A percentile compares a stretch with the other conserved stretches of the same genome.
These are phyloP conservation scores for Geranium incanum DNA, from an alignment of 441 rosid species.

Conservation along the genomic window DNA sequence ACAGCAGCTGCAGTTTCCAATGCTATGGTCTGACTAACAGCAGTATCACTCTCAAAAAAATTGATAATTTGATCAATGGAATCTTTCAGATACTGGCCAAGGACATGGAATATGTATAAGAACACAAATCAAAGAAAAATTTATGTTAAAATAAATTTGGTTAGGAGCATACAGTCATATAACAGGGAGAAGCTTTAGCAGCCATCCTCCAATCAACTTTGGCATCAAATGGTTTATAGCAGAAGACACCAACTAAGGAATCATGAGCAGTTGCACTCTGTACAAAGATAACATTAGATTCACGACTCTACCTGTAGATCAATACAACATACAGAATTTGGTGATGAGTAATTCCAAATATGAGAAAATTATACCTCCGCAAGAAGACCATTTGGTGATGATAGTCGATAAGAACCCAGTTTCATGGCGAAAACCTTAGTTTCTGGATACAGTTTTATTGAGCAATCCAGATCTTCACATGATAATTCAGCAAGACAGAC, in stretches of 20 bases:
- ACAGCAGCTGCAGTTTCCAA: constrained; percentile 97
- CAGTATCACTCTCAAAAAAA: constrained; percentile 76
- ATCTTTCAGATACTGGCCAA: constrained; percentile 85
- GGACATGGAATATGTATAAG: constrained; percentile 29
- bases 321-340: constrained; percentile 15
- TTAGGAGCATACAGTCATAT: constrained; percentile 66
- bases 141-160: constrained; percentile 15
- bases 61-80: constrained; percentile 62
- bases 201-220: constrained; percentile 97
- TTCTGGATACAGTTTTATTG: constrained; percentile 82
- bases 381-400: constrained; percentile 87
- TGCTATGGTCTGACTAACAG: constrained; percentile 84
- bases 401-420: constrained; percentile 78
- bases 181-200: constrained; percentile 96
- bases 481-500: constrained; percentile 86
- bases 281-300: constrained; percentile 25
- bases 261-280: constrained; percentile 82
- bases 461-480: constrained; percentile 74
- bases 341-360: constrained; percentile 2
- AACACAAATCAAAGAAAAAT: constrained; percentile 11
- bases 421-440: constrained; percentile 77
- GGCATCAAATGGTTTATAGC: constrained; percentile 91
- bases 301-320: constrained; percentile 18
- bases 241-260: constrained; percentile 74
- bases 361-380: constrained; percentile 59